Evolutionary conservation across 768 basidiomycete genomes (phyloP), one percentile per base, ranked within the genome.

Genomic region (Boletellus ananas): DNA sequence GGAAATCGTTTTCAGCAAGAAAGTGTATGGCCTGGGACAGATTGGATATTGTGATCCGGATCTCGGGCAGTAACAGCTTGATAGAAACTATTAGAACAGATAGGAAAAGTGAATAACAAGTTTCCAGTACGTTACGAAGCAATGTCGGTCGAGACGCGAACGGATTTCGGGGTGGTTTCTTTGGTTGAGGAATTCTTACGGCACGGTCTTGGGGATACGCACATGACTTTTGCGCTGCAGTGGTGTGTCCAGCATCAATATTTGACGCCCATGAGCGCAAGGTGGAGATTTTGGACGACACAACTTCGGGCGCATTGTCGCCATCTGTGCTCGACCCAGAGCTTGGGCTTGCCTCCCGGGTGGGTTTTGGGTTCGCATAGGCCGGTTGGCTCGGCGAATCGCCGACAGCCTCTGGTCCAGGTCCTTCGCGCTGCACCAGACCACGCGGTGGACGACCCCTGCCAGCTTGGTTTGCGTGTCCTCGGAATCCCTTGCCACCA

Each of bases 21-120:
- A 96, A 97, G 27, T 79, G 83, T 55, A 96, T 90, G 5, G 90
- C 91, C 66, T 97, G 94, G 0, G 93, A 93, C 5, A 97, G 75
- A 66, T 94, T 94, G 2, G 92, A 94, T 4, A 94, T 78, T 0
- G 94, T 94, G 56, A 89, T 76, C 25, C 86, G 81, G 34, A 95
- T 93, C 63, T 95, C 93, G 12, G 87, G 89, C 17, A 86, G 72
- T 5, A 96, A 76, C 12, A 96, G 72, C 90, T 94, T 58, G 17
- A 56, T 20, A 45, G 29, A 41, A 11, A 47, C 29, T 14, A 37
- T 63, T 36, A 63, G 61, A 41, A 6, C 10, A 17, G 14, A 17
- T 11, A 9, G 16, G 18, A 6, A 1, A 34, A 33, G 31, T 35
- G 33, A 40, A 34, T 14, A 37, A 11, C 39, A 35, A 47, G 21